Evolutionary conservation across 768 basidiomycete genomes (phyloP), one percentile per base, ranked within the genome.

Genomic region (Agrocybe pediades): DNA sequence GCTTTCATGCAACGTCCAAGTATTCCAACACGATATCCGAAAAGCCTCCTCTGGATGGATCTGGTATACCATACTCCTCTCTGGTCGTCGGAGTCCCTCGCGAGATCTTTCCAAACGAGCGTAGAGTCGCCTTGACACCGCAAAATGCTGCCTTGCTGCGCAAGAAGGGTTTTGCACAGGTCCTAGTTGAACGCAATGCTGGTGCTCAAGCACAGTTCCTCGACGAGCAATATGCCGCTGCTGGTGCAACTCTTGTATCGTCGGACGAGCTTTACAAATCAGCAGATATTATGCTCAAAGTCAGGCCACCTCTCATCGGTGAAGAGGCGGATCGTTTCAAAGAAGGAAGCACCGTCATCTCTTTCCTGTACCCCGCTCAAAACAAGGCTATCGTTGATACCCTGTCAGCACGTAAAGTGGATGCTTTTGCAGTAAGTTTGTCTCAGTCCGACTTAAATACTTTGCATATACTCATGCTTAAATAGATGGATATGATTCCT

Each of bases 401-500:
- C 45, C 74, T 93, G 57, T 80, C 86, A n/a, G 69, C 78, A 26
- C 80, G 82, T 49, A 83, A 82, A 57, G 76, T 87, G 51, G 90
- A 85, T 59, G 84, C 82, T 23, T 90, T 95, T 64, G 91, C 88
- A 50, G 79, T 79, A 64, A 16, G 77, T 74, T 25, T n/a, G n/a
- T n/a, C n/a, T 9, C 29, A 20, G 9, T 11, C 9, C 17, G 23
- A 30, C 41, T 24, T 25, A n/a, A 45, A 15, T 24, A 15, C 19
- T 21, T 19, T 25, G 41, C 9, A 6, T n/a, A 25, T 4, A 6
- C 27, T 41, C 25, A 43, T 26, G 9, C 26, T 23, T 19, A 40
- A 3, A 45, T 41, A 79, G 67, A 95, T 95, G 92, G 92, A 95
- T 65, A 83, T 87, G 82, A 92, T 95, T 74, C 92, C 92, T 61